A percentile compares a stretch with the other conserved stretches of the same genome.
Conservation (phyloP, 768 basidiomycete species). For the Phanerodontia chrysosporium region DNA sequence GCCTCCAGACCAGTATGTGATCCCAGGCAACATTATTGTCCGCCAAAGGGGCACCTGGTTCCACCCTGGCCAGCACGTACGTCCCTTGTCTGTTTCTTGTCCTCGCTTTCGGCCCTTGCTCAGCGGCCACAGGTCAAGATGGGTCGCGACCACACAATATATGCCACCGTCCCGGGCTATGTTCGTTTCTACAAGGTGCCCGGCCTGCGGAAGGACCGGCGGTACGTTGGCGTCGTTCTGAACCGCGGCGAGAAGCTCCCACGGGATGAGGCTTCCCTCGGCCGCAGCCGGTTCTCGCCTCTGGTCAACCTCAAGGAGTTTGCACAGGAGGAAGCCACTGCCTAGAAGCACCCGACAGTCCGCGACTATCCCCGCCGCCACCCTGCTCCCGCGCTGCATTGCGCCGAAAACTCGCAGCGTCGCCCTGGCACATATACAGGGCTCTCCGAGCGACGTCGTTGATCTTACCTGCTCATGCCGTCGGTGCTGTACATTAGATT, state of each 20-base stretch:
- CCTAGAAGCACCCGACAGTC: conserved; percentile 7
- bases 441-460: neutral
- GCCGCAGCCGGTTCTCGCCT: conserved; percentile 84
- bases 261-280: conserved; percentile 64
- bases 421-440: neutral
- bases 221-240: conserved; percentile 81
- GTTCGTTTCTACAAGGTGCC: conserved; percentile 92
- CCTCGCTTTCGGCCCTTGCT: neutral
- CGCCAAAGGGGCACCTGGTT: conserved; percentile 91
- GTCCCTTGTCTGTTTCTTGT: conserved; percentile 28
- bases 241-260: conserved; percentile 83
- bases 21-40: conserved; percentile 94
- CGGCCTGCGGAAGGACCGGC: conserved; percentile 67
- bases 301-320: conserved; percentile 58
- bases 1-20: conserved; percentile 81
- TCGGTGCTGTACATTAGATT: neutral
- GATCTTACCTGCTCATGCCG: neutral
- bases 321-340: conserved; percentile 13
- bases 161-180: conserved; percentile 83
- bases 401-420: neutral
- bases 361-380: neutral
- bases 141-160: conserved; percentile 94
- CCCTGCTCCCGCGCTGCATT: neutral
- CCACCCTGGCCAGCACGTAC: conserved; percentile 90
- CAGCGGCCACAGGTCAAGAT: conserved; percentile 63